Base-by-base conservation (phyloP, 805 yeast species). In the Ogataea trehaloabstinens region DNA sequence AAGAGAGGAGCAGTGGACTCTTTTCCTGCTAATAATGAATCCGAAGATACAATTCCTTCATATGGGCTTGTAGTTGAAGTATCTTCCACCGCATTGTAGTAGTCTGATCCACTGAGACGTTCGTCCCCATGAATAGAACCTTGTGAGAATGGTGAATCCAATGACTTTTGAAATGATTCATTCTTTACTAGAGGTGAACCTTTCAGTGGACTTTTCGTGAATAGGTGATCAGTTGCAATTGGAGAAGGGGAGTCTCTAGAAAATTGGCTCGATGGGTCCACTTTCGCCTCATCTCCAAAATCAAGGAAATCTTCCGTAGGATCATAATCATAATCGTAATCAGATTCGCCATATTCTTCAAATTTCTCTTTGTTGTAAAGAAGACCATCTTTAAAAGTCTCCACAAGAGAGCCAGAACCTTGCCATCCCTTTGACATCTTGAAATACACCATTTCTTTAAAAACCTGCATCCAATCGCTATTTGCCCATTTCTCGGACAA, bases 401-500 rank as follows among this genome's bases (percentile, higher is more conserved):
- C 66, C 19, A 58, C 56, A 18, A 58, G 35, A 13, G 55, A 53
- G 3, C 66, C 64, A n/a, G 66, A 51, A 17, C 68, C 67, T 24
- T 53, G 52, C 61, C 63, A 62, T 21, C 68, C 67, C 25, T 63
- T 59, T 3, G 58, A 47, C 39, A 64, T 46, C 35, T 61, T 54
- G 38, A 53, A 53, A 29, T 30, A 49, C 31, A 63, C 55, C 56
- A 64, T 51, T 37, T 64, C 68, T 45, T 64, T 64, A 51, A 60
- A 63, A 18, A 62, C 67, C 40, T 52, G 61, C 31, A 46, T 40
- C 69, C 69, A 64, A 36, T 64, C 68, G 37, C 44, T 43, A 18
- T 44, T 44, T 8, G 42, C 32, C 69, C 69, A 64, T 11, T 44
- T 24, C 44, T 64, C 68, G n/a, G 34, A 37, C 4, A 56, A 13